These are phyloP conservation scores for Niveomyces coronatus DNA, from an alignment of 2,329 filamentous ascomycete species.

Conservation along the genomic window DNA sequence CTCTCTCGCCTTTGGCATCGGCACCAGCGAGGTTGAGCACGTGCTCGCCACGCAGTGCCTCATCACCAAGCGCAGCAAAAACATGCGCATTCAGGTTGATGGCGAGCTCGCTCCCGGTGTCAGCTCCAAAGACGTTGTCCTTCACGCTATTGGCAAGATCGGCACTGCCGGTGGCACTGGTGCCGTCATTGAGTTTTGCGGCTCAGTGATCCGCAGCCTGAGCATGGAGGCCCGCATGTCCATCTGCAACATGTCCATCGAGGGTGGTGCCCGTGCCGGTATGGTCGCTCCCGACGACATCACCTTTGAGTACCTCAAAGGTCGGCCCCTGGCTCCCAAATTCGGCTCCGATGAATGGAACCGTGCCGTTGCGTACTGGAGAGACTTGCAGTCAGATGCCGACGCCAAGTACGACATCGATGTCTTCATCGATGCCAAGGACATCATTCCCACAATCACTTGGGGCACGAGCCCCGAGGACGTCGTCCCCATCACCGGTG, in stretches of 20 bases:
- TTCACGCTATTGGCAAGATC: slow-evolving; percentile 86
- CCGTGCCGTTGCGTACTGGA: slow-evolving; percentile 81
- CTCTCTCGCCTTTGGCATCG: slow-evolving; percentile 89
- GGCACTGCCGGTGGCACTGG: slow-evolving; percentile 93
- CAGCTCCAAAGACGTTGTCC: slow-evolving; percentile 89
- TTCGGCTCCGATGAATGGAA: slow-evolving; percentile 81
- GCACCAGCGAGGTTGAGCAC: slow-evolving; percentile 97
- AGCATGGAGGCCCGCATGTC: slow-evolving; percentile 99
- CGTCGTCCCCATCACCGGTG: slow-evolving; percentile 84
- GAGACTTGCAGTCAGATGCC: slow-evolving; percentile 72
- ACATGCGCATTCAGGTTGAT: slow-evolving; percentile 95
- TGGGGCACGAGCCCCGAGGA: slow-evolving; percentile 98
- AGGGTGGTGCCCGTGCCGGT: slow-evolving; percentile 86
- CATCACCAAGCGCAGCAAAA: slow-evolving; percentile 91
- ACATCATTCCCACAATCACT: slow-evolving; percentile 85
- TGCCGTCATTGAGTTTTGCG: slow-evolving; percentile 93
- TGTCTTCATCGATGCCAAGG: slow-evolving; percentile 81
- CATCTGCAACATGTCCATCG: slow-evolving; percentile 99
- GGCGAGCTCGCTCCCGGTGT: slow-evolving; percentile 84
- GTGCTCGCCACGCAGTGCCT: slow-evolving; percentile 93
- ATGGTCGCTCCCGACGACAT: slow-evolving; percentile 94
- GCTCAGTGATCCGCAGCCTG: slow-evolving; percentile 77
- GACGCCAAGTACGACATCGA: slow-evolving; percentile 84
- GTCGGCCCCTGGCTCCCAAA: slow-evolving; percentile 77
- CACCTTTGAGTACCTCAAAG: slow-evolving; percentile 93